These are phyloP conservation scores for Phytophthora cajani DNA, from an alignment of 352 stramenopile species.

Conservation along the genomic window DNA sequence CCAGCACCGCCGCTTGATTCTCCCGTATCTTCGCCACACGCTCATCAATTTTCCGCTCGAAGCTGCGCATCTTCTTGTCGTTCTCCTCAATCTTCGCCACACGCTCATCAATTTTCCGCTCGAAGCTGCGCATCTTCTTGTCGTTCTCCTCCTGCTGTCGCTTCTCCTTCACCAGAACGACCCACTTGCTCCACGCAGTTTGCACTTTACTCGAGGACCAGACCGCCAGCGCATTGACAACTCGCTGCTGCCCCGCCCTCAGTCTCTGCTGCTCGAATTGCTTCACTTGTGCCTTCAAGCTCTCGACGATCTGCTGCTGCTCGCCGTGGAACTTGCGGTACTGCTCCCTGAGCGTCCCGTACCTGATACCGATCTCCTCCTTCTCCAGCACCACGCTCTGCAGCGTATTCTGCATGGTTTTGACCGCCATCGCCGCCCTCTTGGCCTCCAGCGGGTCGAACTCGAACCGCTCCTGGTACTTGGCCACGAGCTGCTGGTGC, in stretches of 20 bases:
- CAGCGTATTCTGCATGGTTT: slow-evolving; percentile 65
- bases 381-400: slow-evolving; percentile 68
- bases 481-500: slow-evolving; percentile 48
- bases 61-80: slow-evolving; percentile 5
- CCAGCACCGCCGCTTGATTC: slow-evolving; percentile 24
- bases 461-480: slow-evolving; percentile 60
- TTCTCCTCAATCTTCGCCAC: slow-evolving; percentile 33
- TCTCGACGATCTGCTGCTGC: slow-evolving; percentile 23
- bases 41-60: slow-evolving; percentile 18
- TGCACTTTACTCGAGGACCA: slow-evolving; percentile 46
- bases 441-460: slow-evolving; percentile 65
- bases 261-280: slow-evolving; percentile 22
- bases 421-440: slow-evolving; percentile 53
- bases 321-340: slow-evolving; percentile 45
- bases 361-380: slow-evolving; percentile 61
- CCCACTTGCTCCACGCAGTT: slow-evolving; percentile 54
- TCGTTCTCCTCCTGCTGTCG: slow-evolving; percentile 18
- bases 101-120: slow-evolving; percentile 14
- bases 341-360: slow-evolving; percentile 44
- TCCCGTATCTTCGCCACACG: slow-evolving; percentile 19
- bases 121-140: slow-evolving; percentile 12
- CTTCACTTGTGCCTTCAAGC: slow-evolving; percentile 30
- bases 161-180: slow-evolving; percentile 10
- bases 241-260: slow-evolving; percentile 20
- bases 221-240: slow-evolving; percentile 29